These are phyloP conservation scores for Bipolaris zeicola DNA, from an alignment of 2,329 filamentous ascomycete species.

Conservation along the genomic window DNA sequence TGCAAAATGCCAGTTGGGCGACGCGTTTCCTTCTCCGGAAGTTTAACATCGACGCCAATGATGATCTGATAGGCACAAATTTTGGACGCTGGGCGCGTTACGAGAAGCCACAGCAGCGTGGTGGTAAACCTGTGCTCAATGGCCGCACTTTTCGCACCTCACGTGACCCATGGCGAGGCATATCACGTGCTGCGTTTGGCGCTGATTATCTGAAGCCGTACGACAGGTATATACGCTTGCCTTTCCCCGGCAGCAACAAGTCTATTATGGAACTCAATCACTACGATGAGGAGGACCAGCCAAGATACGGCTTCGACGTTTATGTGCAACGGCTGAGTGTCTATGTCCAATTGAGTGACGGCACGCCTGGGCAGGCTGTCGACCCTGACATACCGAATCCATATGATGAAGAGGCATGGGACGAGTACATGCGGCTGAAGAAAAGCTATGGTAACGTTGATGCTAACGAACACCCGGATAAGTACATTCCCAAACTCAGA, in stretches of 20 bases:
- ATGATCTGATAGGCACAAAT: slow-evolving; percentile 55
- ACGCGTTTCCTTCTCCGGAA: slow-evolving; percentile 56
- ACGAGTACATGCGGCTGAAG: slow-evolving; percentile 41
- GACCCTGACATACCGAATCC: slow-evolving; percentile 54
- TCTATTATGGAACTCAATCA: slow-evolving; percentile 58
- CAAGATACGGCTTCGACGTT: slow-evolving; percentile 56
- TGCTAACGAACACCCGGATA: slow-evolving; percentile 37
- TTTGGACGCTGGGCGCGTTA: slow-evolving; percentile 58
- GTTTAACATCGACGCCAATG: slow-evolving; percentile 58
- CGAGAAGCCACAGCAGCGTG: slow-evolving; percentile 54
- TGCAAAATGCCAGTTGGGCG: slow-evolving; percentile 61
- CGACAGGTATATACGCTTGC: slow-evolving; percentile 29
- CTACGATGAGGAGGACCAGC: slow-evolving; percentile 53
- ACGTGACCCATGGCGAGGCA: slow-evolving; percentile 58
- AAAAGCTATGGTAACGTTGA: slow-evolving; percentile 38
- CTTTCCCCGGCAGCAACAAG: slow-evolving; percentile 41
- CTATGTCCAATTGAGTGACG: slow-evolving; percentile 57
- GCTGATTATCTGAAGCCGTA: slow-evolving; percentile 59
- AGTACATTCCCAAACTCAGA: slow-evolving; percentile 50
- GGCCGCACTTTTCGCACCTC: slow-evolving; percentile 58
- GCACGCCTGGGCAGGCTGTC: slow-evolving; percentile 44
- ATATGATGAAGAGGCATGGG: slow-evolving; percentile 49
- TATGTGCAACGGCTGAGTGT: slow-evolving; percentile 57
- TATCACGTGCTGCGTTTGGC: slow-evolving; percentile 57
- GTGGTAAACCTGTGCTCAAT: slow-evolving; percentile 58